Evolutionary conservation across 208 protist genomes (phyloP), one percentile per base, ranked within the genome.

Genomic region (Leishmania martiniquensis): DNA sequence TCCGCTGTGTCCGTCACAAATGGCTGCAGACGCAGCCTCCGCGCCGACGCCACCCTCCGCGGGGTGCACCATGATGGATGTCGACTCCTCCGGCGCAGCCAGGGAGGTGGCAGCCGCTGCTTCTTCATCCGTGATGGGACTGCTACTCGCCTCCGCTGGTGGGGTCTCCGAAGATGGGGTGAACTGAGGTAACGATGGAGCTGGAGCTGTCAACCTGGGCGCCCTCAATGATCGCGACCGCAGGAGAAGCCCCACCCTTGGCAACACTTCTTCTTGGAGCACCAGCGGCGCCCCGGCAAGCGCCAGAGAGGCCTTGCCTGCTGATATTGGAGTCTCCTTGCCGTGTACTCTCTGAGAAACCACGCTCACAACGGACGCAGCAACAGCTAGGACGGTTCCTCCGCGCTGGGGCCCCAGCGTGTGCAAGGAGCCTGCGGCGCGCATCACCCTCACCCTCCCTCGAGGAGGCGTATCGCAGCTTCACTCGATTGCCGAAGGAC

Each of bases 11-110:
- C 44, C 13, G 3, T 22, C 72, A 44, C 37, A 32, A 3, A 34
- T 68, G 55, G 32, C 22, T 25, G 45, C 12, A 44, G 68, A 51
- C 20, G 65, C 57, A 49, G 59, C 68, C 34, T 42, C 57, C 44
- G 32, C 15, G n/a, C 12, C 70, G 51, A 81, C 72, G 45, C 78
- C 78, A 4, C 51, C 52, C 34, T 62, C 52, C 20, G 70, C 29
- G 20, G 49, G 45, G 37, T 62, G 70, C 49, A 59, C 32, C 49
- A 74, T 39, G 10, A 74, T 60, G 29, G 70, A 55, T 13, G 63
- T 29, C 15, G 72, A 32, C 29, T 39, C 62, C 78, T n/a, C 71
- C 62, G 34, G 71, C 59, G 42, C 57, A 42, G 55, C 55, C 39
- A 47, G 9, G 6, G 75, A 22, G n/a, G 55, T 42, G n/a, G 60